Percentiles rank a stretch among this genome's conserved stretches.
Evolutionary conservation across 2,329 filamentous ascomycete species (phyloP).

Genomic region (Didymella keratinophila): DNA sequence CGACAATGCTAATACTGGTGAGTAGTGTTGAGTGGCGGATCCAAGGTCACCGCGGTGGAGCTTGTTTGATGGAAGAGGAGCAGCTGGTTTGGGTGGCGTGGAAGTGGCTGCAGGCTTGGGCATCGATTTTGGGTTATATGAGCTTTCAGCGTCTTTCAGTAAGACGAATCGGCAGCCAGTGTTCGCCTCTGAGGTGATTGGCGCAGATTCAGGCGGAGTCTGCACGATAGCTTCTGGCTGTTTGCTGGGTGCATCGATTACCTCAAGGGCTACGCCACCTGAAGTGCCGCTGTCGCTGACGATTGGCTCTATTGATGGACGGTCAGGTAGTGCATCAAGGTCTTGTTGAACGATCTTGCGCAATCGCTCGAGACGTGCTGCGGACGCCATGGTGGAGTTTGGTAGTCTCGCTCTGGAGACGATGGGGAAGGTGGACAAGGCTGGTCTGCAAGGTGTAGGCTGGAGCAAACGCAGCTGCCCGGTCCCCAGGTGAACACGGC

Average conservation of each 20-base stretch:
- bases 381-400: constrained; percentile 29
- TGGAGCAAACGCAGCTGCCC: background rate
- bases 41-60: constrained; percentile 45
- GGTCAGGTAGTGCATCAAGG: constrained; percentile 38
- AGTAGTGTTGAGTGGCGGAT: constrained; percentile 48
- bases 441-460: background rate
- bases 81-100: background rate
- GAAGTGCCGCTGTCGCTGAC: constrained; percentile 24
- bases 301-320: constrained; percentile 12
- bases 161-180: constrained; percentile 34
- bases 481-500: background rate
- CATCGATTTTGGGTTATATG: constrained; percentile 31
- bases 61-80: constrained; percentile 19
- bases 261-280: constrained; percentile 35
- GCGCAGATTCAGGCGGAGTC: background rate
- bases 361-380: constrained; percentile 37
- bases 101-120: constrained; percentile 6
- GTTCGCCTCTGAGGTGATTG: constrained; percentile 10
- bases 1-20: constrained; percentile 57
- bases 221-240: constrained; percentile 2
- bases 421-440: background rate
- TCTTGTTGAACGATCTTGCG: constrained; percentile 30
- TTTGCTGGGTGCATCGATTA: constrained; percentile 20
- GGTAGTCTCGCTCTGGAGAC: background rate
- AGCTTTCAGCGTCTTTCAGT: constrained; percentile 31